Evolutionary conservation across 331 rosid species (phyloP).

Genomic region (Pyrus hybrid): DNA sequence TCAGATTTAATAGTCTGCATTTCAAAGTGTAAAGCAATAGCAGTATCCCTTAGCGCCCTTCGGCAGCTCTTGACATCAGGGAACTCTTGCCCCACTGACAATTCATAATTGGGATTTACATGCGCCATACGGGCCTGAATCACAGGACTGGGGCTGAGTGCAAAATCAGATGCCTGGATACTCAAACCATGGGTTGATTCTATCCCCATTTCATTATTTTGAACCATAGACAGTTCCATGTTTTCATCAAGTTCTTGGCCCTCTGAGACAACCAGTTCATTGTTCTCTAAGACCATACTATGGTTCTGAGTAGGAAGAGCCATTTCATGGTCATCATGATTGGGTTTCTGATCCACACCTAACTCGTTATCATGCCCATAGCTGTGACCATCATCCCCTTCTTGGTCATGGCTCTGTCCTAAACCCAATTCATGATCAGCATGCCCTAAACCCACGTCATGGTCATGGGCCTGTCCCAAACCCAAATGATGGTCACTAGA

Average conservation of each 20-base stretch:
- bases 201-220: slow-evolving; percentile 51
- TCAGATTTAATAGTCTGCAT: slow-evolving; percentile 89
- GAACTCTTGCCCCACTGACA: slow-evolving; percentile 83
- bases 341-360: slow-evolving; percentile 62
- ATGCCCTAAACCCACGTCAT: slow-evolving; percentile 49
- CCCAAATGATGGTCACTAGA: slow-evolving; percentile 49
- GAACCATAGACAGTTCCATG: slow-evolving; percentile 45
- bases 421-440: slow-evolving; percentile 31
- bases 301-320: slow-evolving; percentile 46
- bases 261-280: slow-evolving; percentile 57
- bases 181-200: slow-evolving; percentile 40
- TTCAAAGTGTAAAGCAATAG: slow-evolving; percentile 84
- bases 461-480: slow-evolving; percentile 52
- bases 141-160: slow-evolving; percentile 28
- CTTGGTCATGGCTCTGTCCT: slow-evolving; percentile 36
- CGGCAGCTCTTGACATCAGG: slow-evolving; percentile 91
- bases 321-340: slow-evolving; percentile 52
- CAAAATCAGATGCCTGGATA: slow-evolving; percentile 38
- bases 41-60: slow-evolving; percentile 82
- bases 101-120: slow-evolving; percentile 45
- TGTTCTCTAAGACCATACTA: slow-evolving; percentile 46
- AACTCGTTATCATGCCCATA: slow-evolving; percentile 46
- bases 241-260: slow-evolving; percentile 61
- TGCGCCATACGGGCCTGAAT: slow-evolving; percentile 64
- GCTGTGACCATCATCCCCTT: slow-evolving; percentile 40